These are phyloP conservation scores for Globisporangium cederbergense DNA, from an alignment of 352 stramenopile species.

Conservation along the genomic window DNA sequence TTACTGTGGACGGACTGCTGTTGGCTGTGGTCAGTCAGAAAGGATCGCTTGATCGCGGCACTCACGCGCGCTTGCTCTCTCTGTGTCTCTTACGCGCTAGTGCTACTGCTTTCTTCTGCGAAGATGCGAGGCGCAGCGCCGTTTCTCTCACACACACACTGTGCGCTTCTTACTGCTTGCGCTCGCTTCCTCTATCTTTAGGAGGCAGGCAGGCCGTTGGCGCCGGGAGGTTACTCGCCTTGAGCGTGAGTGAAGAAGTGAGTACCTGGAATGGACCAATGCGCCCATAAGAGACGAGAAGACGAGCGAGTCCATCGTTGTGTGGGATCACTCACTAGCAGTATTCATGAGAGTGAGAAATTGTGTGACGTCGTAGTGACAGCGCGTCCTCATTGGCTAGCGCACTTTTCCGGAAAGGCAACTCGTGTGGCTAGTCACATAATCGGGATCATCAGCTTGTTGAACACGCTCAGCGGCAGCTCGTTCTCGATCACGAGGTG, in stretches of 20 bases:
- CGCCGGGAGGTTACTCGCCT: not conserved
- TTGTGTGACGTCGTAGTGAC: not conserved
- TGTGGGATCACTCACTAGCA: not conserved
- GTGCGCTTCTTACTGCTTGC: not conserved
- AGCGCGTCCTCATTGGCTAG: constrained; percentile 3
- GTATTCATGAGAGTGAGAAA: not conserved
- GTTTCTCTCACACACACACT: not conserved
- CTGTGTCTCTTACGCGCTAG: not conserved
- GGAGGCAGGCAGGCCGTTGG: not conserved
- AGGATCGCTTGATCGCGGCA: not conserved
- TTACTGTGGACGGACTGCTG: not conserved
- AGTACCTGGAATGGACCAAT: no score
- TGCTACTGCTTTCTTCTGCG: not conserved
- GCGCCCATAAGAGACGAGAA: not conserved
- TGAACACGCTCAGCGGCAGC: not conserved
- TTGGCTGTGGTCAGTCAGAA: not conserved
- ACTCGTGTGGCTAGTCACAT: not conserved
- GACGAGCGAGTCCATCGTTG: not conserved
- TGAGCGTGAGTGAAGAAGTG: not conserved
- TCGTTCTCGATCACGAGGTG: not conserved
- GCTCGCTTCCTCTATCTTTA: constrained; percentile 3
- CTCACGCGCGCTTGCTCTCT: not conserved
- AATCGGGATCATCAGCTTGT: not conserved
- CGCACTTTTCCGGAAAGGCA: not conserved
- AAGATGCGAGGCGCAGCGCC: not conserved